Evolutionary conservation across 257 asterid genomes (phyloP).

Genomic region (Solanum chiquidenum): DNA sequence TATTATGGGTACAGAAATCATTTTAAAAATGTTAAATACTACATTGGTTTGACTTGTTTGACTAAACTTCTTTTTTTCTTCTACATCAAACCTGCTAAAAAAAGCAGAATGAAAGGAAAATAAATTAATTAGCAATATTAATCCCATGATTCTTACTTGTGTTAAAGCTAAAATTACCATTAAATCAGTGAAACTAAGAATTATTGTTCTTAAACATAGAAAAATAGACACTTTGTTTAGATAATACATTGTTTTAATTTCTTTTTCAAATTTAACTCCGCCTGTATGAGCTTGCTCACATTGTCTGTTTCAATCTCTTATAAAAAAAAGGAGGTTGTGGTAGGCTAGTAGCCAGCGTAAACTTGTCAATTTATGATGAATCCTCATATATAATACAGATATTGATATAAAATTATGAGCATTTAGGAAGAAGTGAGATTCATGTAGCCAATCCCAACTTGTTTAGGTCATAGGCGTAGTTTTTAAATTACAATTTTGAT

Average conservation of each 20-base stretch:
- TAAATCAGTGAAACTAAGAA: neutral
- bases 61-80: neutral
- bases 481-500: neutral
- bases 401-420: neutral
- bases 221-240: neutral
- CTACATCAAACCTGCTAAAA: neutral
- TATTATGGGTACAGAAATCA: neutral
- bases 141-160: neutral
- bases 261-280: neutral
- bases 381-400: neutral
- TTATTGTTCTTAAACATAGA: neutral
- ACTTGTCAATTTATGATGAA: neutral
- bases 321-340: neutral
- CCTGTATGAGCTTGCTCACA: neutral
- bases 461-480: accelerated
- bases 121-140: neutral
- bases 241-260: neutral
- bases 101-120: neutral
- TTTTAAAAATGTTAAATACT: neutral
- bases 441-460: neutral
- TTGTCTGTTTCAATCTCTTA: accelerated
- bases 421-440: neutral
- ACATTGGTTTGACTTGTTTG: neutral
- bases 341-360: neutral
- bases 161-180: neutral